Evolutionary conservation across 331 rosid species (phyloP), one percentile per base, ranked within the genome.

Genomic region (Rosa hybrid): DNA sequence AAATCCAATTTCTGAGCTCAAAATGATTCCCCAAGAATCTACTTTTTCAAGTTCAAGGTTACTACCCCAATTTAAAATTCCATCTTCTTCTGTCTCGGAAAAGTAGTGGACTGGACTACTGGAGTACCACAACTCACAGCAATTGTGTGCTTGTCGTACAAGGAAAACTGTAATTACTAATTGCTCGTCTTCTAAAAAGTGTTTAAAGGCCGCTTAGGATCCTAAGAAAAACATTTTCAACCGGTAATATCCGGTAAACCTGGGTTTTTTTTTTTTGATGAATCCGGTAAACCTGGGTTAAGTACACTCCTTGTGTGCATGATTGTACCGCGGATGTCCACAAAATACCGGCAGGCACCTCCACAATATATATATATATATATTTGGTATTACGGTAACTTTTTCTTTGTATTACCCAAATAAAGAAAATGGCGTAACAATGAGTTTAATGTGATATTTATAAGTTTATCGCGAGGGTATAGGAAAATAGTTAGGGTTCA

Each of bases 161-260:
- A 85, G 91, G 1, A 81, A 81, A 80, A 86, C 84, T 74, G 81
- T 72, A 59, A 84, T 39, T 46, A 53, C 20, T 21, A 34, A 51
- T 67, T 51, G 21, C 72, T 59, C 69, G 54, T 63, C 72, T 11
- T 42, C 41, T n/a, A 13, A 9, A 75, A 54, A 69, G 67, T 59
- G 44, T 30, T 75, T 75, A 18, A 81, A 79, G 70, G 74, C 79
- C 72, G n/a, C n/a, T 78, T 54, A 49, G 69, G 73, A 49, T 12
- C n/a, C 63, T 2, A 38, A 50, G 16, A 34, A 6, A 48, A 68
- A 20, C 44, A 81, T 64, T 74, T 73, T 89, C 78, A 77, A 90
- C 92, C 89, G 90, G 92, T 92, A 89, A 84, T 79, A 67, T 74
- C 90, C 92, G 83, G 91, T 87, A 91, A 86, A 91, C 81, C 76